Conservation (phyloP, 1,284 basidiomycete genomes). For the Pisolithus thermaeus region DNA sequence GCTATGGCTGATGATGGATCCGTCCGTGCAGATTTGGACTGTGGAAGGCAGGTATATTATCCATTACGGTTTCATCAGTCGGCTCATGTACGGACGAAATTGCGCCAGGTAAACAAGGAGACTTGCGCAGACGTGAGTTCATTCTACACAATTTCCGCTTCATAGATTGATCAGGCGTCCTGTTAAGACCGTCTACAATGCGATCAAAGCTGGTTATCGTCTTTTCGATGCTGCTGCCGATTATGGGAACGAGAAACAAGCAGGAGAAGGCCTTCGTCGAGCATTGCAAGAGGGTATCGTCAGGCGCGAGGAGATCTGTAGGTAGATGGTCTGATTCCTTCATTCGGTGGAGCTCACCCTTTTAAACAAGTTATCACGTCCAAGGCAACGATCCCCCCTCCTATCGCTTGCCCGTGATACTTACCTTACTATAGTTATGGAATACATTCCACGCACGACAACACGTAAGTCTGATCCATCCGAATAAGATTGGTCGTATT, state of each 20-base stretch:
- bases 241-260: slow-evolving; percentile 87
- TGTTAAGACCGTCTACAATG: slow-evolving; percentile 56
- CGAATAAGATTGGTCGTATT: neutral
- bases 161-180: slow-evolving; percentile 3
- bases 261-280: slow-evolving; percentile 65
- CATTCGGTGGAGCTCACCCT: slow-evolving; percentile 3
- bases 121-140: slow-evolving; percentile 53
- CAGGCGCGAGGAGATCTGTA: slow-evolving; percentile 73
- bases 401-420: slow-evolving; percentile 2
- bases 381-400: slow-evolving; percentile 36
- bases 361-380: slow-evolving; percentile 54
- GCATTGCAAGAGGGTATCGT: slow-evolving; percentile 74
- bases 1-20: neutral
- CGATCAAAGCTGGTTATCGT: slow-evolving; percentile 71
- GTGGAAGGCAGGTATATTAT: slow-evolving; percentile 48
- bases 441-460: slow-evolving; percentile 75
- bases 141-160: neutral
- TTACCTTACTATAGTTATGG: slow-evolving; percentile 52
- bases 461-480: slow-evolving; percentile 40
- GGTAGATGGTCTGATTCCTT: slow-evolving; percentile 29
- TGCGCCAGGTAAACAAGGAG: slow-evolving; percentile 45
- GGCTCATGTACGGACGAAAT: neutral
- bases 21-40: slow-evolving; percentile 50
- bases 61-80: neutral
- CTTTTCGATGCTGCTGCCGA: slow-evolving; percentile 81